phyloP scores from a whole-genome alignment of 108 stramenopile genomes.

The Nitzschia sp. region DNA sequence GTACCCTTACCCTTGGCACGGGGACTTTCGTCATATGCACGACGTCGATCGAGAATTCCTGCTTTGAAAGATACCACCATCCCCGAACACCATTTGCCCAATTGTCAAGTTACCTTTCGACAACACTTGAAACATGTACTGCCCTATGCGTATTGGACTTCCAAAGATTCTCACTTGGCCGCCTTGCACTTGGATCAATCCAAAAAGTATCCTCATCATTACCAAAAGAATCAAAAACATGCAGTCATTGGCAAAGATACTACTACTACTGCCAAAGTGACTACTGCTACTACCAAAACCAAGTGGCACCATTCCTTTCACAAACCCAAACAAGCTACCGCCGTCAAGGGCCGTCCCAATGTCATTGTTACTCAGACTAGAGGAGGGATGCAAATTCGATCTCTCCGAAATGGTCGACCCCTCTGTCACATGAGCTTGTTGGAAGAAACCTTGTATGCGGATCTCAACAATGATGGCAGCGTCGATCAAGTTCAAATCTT shows the following conservation, averaged over 20 bases:
- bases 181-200: slow-evolving; percentile 49
- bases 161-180: slow-evolving; percentile 35
- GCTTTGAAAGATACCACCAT: slow-evolving; percentile 2
- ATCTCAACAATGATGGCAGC: slow-evolving; percentile 78
- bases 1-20: slow-evolving; percentile 27
- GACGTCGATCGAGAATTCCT: slow-evolving; percentile 68
- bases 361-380: slow-evolving; percentile 62
- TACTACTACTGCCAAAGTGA: slow-evolving; percentile 8
- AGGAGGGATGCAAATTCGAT: slow-evolving; percentile 75
- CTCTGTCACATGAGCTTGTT: slow-evolving; percentile 75
- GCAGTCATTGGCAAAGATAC: background rate
- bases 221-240: slow-evolving; percentile 28
- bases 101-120: slow-evolving; percentile 34
- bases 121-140: slow-evolving; percentile 26
- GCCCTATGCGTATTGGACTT: slow-evolving; percentile 42
- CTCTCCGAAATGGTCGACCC: slow-evolving; percentile 77
- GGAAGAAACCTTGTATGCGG: slow-evolving; percentile 76
- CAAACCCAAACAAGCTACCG: background rate
- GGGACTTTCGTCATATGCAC: slow-evolving; percentile 52
- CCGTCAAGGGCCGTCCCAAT: slow-evolving; percentile 65
- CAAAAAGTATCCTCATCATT: slow-evolving; percentile 6
- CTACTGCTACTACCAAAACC: background rate
- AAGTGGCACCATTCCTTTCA: slow-evolving; percentile 31
- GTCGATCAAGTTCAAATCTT: slow-evolving; percentile 75
- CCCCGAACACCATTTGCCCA: slow-evolving; percentile 16